Evolutionary conservation across 2,329 filamentous ascomycete species (phyloP), one percentile per base, ranked within the genome.

Genomic region (Sporothrix brasiliensis): DNA sequence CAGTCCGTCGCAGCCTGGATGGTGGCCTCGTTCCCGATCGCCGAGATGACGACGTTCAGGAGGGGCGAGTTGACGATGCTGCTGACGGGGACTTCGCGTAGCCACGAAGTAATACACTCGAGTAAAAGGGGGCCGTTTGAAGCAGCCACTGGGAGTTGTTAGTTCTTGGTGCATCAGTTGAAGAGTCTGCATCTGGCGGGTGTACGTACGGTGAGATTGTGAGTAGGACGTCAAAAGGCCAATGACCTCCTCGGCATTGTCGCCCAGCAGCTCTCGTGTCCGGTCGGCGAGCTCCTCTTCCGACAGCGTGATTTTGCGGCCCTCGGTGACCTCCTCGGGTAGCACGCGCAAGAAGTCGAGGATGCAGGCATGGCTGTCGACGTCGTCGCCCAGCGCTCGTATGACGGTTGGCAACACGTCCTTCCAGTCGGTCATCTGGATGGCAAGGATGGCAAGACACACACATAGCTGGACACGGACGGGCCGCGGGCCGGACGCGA

Each of bases 251-350:
- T 90, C 85, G 70, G 93, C 92, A 80, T 98, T 99, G 80, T 97
- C 91, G 80, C 92, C 90, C 80, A 99, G 84, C 77, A 99, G 85
- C 81, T 97, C 94, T 80, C 88, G 89, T 74, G 95, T 97, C 84
- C 95, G 91, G 77, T 87, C 85, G 75, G 85, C 87, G 79, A 99
- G 88, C 81, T 98, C 94, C 84, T 98, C 94, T 91, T 99, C 95
- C 1, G 93, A 94, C 83, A 99, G 87, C 86, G 93, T 97, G 87
- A 99, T 97, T 85, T 98, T 99, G 83, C 95, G 93, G 83, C 95
- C 95, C 86, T 99, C 94, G 76, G 92, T 98, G 78, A 99, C 95
- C 87, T 99, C 95, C 85, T 99, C 95, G 70, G 95, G 95, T 75
- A 99, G 89, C 77, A 99, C 94, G 80, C 93, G 93, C 75, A 99